Base-by-base conservation (phyloP, 2,329 filamentous ascomycete genomes). In the Alternaria angustiovoidea region DNA sequence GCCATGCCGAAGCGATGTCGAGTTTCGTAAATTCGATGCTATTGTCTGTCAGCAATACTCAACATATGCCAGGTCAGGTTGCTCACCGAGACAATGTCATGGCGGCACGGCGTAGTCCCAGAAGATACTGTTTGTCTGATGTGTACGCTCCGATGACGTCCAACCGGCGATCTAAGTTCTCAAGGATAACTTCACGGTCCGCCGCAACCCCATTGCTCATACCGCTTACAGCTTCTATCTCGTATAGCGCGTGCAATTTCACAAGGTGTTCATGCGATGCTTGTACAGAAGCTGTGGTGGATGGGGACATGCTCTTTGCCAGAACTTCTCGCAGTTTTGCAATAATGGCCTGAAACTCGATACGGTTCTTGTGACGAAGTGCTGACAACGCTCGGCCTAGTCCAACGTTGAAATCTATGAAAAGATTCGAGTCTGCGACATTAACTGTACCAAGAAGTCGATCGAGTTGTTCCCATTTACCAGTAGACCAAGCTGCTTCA, bases 401-500 rank as follows among this genome's bases (percentile, higher is more conserved):
- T 7, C 89, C 90, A 48, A 96, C 85, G 70, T 96, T 94, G 80
- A 99, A 97, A 63, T 96, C 88, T 51, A 86, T 83, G 12, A 82
- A 81, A 22, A 73, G 24, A 12, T 68, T 39, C 2, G 55, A 49
- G 16, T 68, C 47, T 14, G 71, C 73, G 32, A 84, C 82, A 38
- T 86, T 83, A 16, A 78, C 74, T 51, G 84, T 65, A 39, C 73
- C 69, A 24, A 80, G 66, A 38, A 93, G 93, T 51, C 86, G 88
- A 61, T 89, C 83, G 32, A 98, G 82, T 5, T 88, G 89, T 52
- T 88, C 82, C 91, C 94, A 96, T 77, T 93, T 89, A 8, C 89
- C 88, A 4, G 91, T 94, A 42, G 92, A 90, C 94, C 95, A 99
- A 11, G 93, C 90, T 20, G 95, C 94, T 81, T 99, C 95, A 3